Evolutionary conservation across 176 grass and related monocot species (phyloP).

Genomic region (Ananas comosus): DNA sequence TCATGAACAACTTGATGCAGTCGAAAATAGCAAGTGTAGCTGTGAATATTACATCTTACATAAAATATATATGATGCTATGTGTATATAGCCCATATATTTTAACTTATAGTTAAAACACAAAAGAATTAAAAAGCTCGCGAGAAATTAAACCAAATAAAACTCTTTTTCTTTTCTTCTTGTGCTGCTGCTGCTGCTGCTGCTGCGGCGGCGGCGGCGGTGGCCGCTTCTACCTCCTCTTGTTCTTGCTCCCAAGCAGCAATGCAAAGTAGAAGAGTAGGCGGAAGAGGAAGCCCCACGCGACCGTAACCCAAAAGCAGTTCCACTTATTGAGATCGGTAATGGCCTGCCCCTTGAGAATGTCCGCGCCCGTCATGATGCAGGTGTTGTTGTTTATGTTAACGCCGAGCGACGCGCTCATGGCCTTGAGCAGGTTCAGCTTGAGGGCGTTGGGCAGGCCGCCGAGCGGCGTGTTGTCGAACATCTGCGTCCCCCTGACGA

Average conservation of each 20-base stretch:
- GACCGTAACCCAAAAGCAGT: slow-evolving; percentile 84
- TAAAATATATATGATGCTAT: too few relatives aligned
- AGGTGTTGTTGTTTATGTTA: slow-evolving; percentile 43
- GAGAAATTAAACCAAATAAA: neutral
- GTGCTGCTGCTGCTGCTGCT: neutral
- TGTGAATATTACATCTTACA: too few relatives aligned
- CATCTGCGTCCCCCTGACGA: slow-evolving; percentile 85
- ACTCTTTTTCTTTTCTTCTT: neutral
- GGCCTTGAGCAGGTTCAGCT: slow-evolving; percentile 59
- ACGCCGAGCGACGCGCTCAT: slow-evolving; percentile 58
- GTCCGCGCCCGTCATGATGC: slow-evolving; percentile 68
- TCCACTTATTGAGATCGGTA: slow-evolving; percentile 81
- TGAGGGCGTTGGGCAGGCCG: slow-evolving; percentile 30
- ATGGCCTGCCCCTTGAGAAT: slow-evolving; percentile 69
- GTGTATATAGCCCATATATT: too few relatives aligned
- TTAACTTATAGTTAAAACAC: too few relatives aligned
- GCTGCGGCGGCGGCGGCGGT: too few relatives aligned
- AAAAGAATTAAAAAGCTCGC: neutral
- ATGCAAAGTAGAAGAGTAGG: slow-evolving; percentile 70
- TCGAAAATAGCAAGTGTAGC: too few relatives aligned
- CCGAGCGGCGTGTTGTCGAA: slow-evolving; percentile 89
- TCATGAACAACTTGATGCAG: too few relatives aligned
- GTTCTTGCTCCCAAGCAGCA: slow-evolving; percentile 84
- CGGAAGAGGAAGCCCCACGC: slow-evolving; percentile 86
- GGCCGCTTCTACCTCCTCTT: slow-evolving; percentile 49